Evolutionary conservation across 495 filamentous ascomycete species (phyloP), one percentile per base, ranked within the genome.

Genomic region (Rostrohypoxylon terebratum): DNA sequence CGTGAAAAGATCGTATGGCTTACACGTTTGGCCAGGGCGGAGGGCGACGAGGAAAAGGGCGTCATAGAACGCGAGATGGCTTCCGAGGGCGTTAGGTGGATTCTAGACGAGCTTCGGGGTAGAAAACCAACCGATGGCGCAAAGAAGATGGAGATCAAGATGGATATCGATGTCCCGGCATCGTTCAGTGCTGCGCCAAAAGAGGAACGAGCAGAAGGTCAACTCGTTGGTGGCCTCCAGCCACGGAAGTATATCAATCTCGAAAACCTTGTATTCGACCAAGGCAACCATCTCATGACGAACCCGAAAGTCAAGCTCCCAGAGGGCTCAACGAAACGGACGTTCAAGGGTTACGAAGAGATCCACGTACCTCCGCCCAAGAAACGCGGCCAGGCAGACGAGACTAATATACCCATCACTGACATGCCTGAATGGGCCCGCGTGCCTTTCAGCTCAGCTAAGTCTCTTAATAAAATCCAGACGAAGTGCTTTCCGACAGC

Each of bases 281-380:
- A 98, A 79, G 96, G 96, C 14, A 98, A 97, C 73, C 96, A 99
- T 83, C 85, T 98, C 16, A 98, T 98, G 94, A 97, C 96, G 9
- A 98, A 99, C 73, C 90, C 94, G 2, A 97, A 92, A 78, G 94
- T 98, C 53, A 93, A 92, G 69, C 87, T 98, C n/a, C 96, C 96
- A 1, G 92, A 97, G 75, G 96, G 96, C 23, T 97, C 96, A 1
- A 97, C 91, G 0, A 97, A 98, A 79, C 88, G 93, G 11, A 93
- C 92, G 0, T 97, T 97, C 82, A 98, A 98, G 80, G 96, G 96
- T 28, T 99, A 98, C 68, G 96, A 98, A 79, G 96, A 99, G 77
- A 97, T 98, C 64, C 96, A 98, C 76, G 94, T 99, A 14, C 96
- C 96, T 1, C 88, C 93, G 5, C 96, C 96, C 14, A 96, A 97